Base-by-base conservation (phyloP, 495 filamentous ascomycete genomes). In the Daldinia decipiens region DNA sequence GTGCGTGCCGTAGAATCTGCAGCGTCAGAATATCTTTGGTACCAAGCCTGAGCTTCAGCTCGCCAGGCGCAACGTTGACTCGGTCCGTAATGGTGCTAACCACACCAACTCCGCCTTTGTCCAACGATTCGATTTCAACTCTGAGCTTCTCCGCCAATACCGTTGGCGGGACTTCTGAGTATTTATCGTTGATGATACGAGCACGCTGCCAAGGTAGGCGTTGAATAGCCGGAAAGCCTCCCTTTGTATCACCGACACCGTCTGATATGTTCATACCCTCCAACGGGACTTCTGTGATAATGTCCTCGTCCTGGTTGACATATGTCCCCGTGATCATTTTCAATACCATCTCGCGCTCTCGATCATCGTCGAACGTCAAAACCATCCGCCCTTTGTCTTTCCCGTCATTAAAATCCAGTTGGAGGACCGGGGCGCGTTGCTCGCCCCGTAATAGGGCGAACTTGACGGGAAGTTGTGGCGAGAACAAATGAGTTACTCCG, bases 31-130 rank as follows among this genome's bases (percentile, higher is more conserved):
- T 82, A 59, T 87, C 83, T 43, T 82, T 83, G 58, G 87, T 83
- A 63, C 90, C 86, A 24, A 93, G 80, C 32, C 77, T 79, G 27
- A 94, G 73, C 75, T 86, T 88, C 62, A 94, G 74, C 73, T 93
- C 90, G 9, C 92, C 91, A 62, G 89, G 89, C n/a, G 85, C 89
- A n/a, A 91, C 80, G 68, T 92, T 92, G 65, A 94, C 82, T 19
- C 91, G 85, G 78, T 94, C 92, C 6, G 90, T 92, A 8, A 92
- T 82, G 47, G 86, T 90, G 64, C 75, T 65, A 1, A 77, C 71
- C 9, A 77, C 69, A 7, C 75, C 75, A 56, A 72, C 71, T 9
- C 91, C 91, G 71, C 84, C 86, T 67, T 90, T 87, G 53, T 82
- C 89, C 13, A 77, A 54, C 7, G 75, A 77, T 38, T 92, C 88